These are phyloP conservation scores for Eleusine coracana DNA, from an alignment of 176 grass and related monocot genomes.

Conservation along the genomic window DNA sequence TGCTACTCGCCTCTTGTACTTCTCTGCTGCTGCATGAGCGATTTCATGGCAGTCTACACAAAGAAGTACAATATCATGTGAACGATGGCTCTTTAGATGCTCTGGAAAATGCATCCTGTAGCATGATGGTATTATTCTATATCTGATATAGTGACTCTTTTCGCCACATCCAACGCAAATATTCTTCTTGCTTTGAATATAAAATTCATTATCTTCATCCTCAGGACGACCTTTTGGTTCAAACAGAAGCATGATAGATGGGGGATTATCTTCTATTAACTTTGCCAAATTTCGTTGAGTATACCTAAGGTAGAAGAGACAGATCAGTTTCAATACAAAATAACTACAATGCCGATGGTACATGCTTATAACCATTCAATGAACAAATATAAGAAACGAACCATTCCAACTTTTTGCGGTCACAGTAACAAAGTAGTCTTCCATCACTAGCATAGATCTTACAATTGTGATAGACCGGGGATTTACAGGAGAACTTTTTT, in stretches of 20 bases:
- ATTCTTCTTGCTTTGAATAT: conserved; percentile 98
- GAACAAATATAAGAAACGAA: conserved; percentile 34
- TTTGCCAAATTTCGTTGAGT: conserved; percentile 76
- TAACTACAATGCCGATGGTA: neutral
- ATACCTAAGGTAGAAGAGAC: conserved; percentile 62
- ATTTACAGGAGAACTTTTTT: conserved; percentile 95
- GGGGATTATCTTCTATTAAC: conserved; percentile 83
- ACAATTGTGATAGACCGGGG: conserved; percentile 97
- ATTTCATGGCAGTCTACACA: conserved; percentile 96
- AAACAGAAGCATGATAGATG: conserved; percentile 94
- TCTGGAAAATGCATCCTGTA: conserved; percentile 98
- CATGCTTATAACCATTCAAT: conserved; percentile 26
- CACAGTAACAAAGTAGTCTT: conserved; percentile 95
- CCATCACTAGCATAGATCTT: conserved; percentile 97
- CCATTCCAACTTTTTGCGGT: conserved; percentile 96
- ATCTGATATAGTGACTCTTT: conserved; percentile 92
- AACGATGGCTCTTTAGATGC: conserved; percentile 96
- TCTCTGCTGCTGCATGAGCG: conserved; percentile 85
- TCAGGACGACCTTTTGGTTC: conserved; percentile 97
- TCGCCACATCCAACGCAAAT: conserved; percentile 97
- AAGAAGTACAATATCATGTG: conserved; percentile 96
- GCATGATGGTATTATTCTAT: conserved; percentile 98
- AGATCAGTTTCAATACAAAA: conserved; percentile 29
- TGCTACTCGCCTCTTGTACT: conserved; percentile 81
- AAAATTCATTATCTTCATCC: conserved; percentile 95